These are phyloP conservation scores for Trichoderma polysporum DNA, from an alignment of 2,329 filamentous ascomycete species.

Conservation along the genomic window DNA sequence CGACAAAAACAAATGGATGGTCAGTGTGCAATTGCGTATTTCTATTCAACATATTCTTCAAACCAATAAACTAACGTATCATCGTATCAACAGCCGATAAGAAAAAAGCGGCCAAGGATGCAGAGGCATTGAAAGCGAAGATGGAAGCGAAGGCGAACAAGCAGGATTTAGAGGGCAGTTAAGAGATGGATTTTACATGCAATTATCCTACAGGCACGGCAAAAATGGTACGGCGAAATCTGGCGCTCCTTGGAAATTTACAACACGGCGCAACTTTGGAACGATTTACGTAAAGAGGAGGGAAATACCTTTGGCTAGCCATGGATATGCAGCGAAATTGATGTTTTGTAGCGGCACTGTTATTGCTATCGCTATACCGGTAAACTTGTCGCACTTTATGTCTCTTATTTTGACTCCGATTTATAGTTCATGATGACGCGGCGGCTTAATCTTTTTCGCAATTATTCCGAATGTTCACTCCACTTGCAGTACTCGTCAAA, in stretches of 20 bases:
- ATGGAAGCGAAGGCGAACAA: not conserved
- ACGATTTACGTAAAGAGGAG: not conserved
- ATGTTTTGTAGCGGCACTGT: not conserved
- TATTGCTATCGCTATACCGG: not conserved
- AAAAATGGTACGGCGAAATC: constrained; percentile 15
- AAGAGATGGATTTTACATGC: not conserved
- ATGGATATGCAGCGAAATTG: not conserved
- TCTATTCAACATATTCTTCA: not conserved
- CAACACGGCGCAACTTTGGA: constrained; percentile 8
- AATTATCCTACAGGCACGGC: not conserved
- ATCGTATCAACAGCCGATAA: not conserved
- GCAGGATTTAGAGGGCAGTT: not conserved
- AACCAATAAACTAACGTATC: not conserved
- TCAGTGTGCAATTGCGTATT: not conserved
- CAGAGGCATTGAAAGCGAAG: not conserved
- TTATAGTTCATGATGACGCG: not conserved
- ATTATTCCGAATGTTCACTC: too few species aligned
- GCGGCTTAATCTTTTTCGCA: not conserved
- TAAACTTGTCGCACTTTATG: not conserved
- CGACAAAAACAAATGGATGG: constrained; percentile 6
- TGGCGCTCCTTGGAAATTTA: constrained; percentile 9
- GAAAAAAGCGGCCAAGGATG: not conserved
- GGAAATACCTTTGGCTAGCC: not conserved
- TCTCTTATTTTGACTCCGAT: not conserved
- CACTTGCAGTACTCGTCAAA: too few species aligned